Evolutionary conservation across 148 eudicot genomes (phyloP), one percentile per base, ranked within the genome.

Genomic region (Rhododendron kiyosumense): DNA sequence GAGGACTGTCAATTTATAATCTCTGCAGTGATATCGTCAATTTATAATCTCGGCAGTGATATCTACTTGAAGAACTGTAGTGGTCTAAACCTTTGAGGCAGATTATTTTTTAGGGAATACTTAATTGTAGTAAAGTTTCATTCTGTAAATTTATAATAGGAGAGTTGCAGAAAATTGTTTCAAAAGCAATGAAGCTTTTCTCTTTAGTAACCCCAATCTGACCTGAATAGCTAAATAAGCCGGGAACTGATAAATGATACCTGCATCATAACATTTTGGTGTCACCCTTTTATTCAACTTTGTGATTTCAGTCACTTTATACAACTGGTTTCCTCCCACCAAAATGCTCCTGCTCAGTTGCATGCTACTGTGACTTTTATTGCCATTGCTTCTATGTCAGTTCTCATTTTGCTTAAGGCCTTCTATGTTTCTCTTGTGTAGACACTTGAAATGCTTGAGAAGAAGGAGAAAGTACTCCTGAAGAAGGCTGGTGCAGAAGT

Each of bases 401-500:
- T 17, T 81, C 69, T 73, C 6, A 5, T 84, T 73, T 32, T 84
- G 76, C 14, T 7, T 28, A 22, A 41, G 24, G 30, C 3, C 82
- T 78, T 77, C 61, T 51, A n/a, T 57, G 5, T 73, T 30, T 83
- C 71, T 79, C 2, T 73, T 30, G 12, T 81, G 30, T 67, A 91
- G 93, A 87, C 92, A 30, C 90, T 91, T 71, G 92, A 88, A 79
- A 82, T 86, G 90, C 88, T 91, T 30, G 92, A 90, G 87, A 91
- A 90, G 45, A 91, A 91, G 84, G 93, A 91, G 87, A 83, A 86
- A 32, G 87, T 88, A 14, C 88, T 90, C 57, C 51, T 22, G 76
- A 91, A 90, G 87, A 91, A 91, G 84, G 93, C 91, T 80, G 52
- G 83, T 83, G 85, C 59, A 52, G 93, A 91, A 73, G 85, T 91